phyloP scores from a whole-genome alignment of 176 grass and related monocot genomes.

The Bonia amplexicaulis region DNA sequence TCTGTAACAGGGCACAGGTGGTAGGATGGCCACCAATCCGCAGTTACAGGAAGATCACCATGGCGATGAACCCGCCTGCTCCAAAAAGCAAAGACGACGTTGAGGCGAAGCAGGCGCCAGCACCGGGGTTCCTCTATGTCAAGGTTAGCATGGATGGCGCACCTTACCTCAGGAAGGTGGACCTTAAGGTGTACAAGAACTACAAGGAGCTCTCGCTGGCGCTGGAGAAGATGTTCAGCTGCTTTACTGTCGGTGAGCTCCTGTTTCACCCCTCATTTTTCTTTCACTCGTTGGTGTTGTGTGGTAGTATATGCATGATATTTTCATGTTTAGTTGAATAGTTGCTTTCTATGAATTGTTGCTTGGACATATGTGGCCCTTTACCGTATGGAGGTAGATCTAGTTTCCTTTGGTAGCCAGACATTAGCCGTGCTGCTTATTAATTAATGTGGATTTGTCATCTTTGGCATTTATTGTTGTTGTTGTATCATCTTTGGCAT shows the following conservation, averaged over 20 bases:
- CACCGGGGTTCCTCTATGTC: slow-evolving; percentile 46
- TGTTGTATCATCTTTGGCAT: background rate
- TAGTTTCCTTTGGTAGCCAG: background rate
- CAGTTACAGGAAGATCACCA: slow-evolving; percentile 76
- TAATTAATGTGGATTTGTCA: background rate
- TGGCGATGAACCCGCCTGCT: slow-evolving; percentile 50
- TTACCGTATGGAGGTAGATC: slow-evolving; percentile 13
- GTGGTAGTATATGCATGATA: background rate
- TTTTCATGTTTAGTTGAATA: background rate
- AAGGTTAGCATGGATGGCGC: slow-evolving; percentile 93
- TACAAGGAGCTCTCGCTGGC: slow-evolving; percentile 66
- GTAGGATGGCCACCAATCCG: slow-evolving; percentile 90
- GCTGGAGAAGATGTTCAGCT: slow-evolving; percentile 74
- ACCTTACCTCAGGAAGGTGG: slow-evolving; percentile 81
- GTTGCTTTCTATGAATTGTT: background rate
- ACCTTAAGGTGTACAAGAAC: slow-evolving; percentile 70
- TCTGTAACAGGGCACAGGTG: slow-evolving; percentile 59
- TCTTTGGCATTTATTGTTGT: too few species aligned
- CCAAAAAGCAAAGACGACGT: slow-evolving; percentile 48
- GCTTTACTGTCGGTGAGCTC: slow-evolving; percentile 65
- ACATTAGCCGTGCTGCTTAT: background rate
- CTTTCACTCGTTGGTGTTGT: background rate
- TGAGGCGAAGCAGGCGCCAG: slow-evolving; percentile 32
- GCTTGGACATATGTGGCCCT: background rate
- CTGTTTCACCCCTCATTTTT: background rate